Evolutionary conservation across 2,329 filamentous ascomycete genomes (phyloP).

Genomic region (Grosmannia penicillata): DNA sequence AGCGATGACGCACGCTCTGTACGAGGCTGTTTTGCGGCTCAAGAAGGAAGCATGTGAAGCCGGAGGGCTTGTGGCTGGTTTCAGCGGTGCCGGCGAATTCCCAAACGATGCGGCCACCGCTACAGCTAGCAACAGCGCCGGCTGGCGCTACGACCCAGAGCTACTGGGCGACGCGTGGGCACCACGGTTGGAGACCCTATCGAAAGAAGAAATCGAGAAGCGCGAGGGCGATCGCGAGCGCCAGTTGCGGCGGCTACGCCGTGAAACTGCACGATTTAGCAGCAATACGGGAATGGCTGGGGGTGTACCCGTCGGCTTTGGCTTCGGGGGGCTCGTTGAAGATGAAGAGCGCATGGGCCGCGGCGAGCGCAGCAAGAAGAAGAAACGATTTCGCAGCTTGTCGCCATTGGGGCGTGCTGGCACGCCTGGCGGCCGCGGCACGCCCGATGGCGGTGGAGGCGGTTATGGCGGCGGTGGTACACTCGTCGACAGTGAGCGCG

Average conservation of each 20-base stretch:
- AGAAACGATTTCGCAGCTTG: constrained; percentile 77
- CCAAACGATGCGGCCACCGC: constrained; percentile 68
- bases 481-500: constrained; percentile 62
- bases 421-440: constrained; percentile 59
- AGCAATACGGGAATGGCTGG: constrained; percentile 71
- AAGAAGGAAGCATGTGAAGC: constrained; percentile 97
- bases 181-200: constrained; percentile 65
- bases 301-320: constrained; percentile 46
- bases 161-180: constrained; percentile 75
- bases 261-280: constrained; percentile 87
- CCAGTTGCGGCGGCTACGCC: constrained; percentile 69
- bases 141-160: constrained; percentile 92
- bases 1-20: constrained; percentile 90
- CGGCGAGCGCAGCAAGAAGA: constrained; percentile 89
- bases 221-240: constrained; percentile 87
- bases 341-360: constrained; percentile 78
- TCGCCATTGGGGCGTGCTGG: constrained; percentile 60
- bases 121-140: constrained; percentile 34
- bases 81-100: constrained; percentile 47
- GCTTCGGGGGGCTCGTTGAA: constrained; percentile 35
- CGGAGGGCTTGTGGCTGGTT: constrained; percentile 66
- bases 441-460: constrained; percentile 63
- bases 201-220: constrained; percentile 95
- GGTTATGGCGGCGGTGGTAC: constrained; percentile 50
- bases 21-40: constrained; percentile 78